Evolutionary conservation across 352 stramenopile species (phyloP).

Genomic region (Globisporangium middletonii): DNA sequence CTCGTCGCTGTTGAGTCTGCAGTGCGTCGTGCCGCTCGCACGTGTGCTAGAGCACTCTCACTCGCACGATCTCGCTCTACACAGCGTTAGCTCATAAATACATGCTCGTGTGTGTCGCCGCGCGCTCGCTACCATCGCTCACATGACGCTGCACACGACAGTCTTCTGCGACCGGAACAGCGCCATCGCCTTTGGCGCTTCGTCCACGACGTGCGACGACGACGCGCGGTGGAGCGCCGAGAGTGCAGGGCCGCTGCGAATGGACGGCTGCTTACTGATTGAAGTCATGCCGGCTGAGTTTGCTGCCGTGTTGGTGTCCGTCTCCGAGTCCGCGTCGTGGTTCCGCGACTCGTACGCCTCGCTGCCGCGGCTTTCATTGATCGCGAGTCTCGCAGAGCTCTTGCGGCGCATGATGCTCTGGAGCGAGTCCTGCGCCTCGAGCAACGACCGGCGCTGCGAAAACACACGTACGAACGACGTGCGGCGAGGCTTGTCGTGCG

Average conservation of each 20-base stretch:
- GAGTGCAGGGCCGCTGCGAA: background rate
- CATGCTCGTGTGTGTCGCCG: no score
- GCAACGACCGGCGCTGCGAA: constrained; percentile 20
- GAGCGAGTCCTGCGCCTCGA: constrained; percentile 37
- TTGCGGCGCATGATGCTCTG: constrained; percentile 18
- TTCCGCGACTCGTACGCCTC: constrained; percentile 1
- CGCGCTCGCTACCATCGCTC: no score
- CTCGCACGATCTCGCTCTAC: no score
- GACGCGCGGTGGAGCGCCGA: constrained; percentile 1
- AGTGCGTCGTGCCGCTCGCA: no score
- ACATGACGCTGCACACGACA: constrained; percentile 25
- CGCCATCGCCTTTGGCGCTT: background rate
- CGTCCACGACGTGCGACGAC: constrained; percentile 1
- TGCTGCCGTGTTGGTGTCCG: background rate
- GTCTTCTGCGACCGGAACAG: constrained; percentile 13
- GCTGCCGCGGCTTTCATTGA: background rate
- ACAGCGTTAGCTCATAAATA: no score
- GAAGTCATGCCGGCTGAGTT: background rate
- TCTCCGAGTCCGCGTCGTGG: background rate
- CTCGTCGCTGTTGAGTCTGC: no score
- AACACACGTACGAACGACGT: constrained; percentile 5
- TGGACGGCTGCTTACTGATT: background rate
- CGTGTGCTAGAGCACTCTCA: no score
- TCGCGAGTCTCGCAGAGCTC: constrained; percentile 9
- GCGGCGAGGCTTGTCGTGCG: background rate